Percentiles rank a stretch among this genome's conserved stretches.
Evolutionary conservation across 352 stramenopile genomes (phyloP).

Genomic region (Thraustotheca clavata): DNA sequence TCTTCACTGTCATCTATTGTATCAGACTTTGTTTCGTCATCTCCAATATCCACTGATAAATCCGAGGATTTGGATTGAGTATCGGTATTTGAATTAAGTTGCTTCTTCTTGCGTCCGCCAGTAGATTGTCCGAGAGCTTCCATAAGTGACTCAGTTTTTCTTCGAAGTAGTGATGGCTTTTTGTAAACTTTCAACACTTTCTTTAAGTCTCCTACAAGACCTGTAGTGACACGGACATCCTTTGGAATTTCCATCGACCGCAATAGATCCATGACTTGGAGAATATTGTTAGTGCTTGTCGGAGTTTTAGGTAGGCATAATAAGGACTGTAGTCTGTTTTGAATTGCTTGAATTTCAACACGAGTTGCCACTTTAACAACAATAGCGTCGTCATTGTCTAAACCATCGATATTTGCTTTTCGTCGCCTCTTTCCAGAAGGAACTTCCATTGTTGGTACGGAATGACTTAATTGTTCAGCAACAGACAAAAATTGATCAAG

Average conservation of each 20-base stretch:
- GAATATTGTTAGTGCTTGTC: constrained; percentile 51
- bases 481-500: constrained; percentile 49
- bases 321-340: constrained; percentile 58
- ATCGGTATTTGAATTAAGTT: constrained; percentile 18
- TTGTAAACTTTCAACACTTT: constrained; percentile 66
- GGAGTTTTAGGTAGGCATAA: constrained; percentile 45
- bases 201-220: constrained; percentile 64
- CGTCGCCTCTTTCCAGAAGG: background rate
- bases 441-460: background rate
- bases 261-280: constrained; percentile 75
- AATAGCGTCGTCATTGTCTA: constrained; percentile 48
- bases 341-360: constrained; percentile 53
- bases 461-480: constrained; percentile 25
- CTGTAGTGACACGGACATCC: constrained; percentile 63
- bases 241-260: constrained; percentile 59
- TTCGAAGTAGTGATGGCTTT: constrained; percentile 71
- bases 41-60: background rate
- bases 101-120: constrained; percentile 10
- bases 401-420: background rate
- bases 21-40: background rate
- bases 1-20: background rate
- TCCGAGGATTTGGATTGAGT: background rate
- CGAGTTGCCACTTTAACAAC: constrained; percentile 58
- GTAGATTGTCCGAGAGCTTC: constrained; percentile 37
- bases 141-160: constrained; percentile 57